Conservation (phyloP, 2,329 filamentous ascomycete species). For the Elsinoe ampelina region DNA sequence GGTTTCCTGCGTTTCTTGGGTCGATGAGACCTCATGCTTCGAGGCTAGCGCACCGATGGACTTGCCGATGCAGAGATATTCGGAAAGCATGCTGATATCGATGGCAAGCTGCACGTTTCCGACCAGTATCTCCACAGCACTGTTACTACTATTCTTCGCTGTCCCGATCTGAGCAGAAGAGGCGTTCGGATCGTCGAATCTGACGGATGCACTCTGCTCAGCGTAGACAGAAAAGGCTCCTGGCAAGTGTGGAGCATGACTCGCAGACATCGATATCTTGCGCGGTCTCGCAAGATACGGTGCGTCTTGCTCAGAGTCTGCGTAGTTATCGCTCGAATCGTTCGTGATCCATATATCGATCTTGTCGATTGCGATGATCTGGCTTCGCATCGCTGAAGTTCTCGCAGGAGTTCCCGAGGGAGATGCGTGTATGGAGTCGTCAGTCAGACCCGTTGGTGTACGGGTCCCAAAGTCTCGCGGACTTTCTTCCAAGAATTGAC, state of each 20-base stretch:
- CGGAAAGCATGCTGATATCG: constrained; percentile 6
- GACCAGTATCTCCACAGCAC: not conserved
- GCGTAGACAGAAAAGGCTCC: constrained; percentile 42
- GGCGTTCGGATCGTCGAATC: constrained; percentile 6
- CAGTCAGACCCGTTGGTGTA: not conserved
- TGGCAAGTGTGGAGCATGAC: constrained; percentile 31
- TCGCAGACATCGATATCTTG: not conserved
- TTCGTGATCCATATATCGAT: constrained; percentile 6
- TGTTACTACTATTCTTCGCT: not conserved
- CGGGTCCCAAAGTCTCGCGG: not conserved
- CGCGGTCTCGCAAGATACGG: not conserved
- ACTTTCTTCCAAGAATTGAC: not conserved
- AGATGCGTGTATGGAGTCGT: too few species aligned
- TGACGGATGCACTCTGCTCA: constrained; percentile 29
- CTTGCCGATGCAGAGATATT: constrained; percentile 5
- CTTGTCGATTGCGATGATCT: constrained; percentile 2
- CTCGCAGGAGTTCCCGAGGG: too few species aligned
- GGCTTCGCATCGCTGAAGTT: not conserved
- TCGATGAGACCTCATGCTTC: not conserved
- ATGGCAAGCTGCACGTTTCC: not conserved
- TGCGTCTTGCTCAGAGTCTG: not conserved
- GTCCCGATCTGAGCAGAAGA: not conserved
- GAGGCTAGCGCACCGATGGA: not conserved
- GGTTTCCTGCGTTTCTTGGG: not conserved
- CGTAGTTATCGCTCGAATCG: not conserved